Evolutionary conservation across 2,329 filamentous ascomycete genomes (phyloP).

Genomic region (Lizonia empirigonia): DNA sequence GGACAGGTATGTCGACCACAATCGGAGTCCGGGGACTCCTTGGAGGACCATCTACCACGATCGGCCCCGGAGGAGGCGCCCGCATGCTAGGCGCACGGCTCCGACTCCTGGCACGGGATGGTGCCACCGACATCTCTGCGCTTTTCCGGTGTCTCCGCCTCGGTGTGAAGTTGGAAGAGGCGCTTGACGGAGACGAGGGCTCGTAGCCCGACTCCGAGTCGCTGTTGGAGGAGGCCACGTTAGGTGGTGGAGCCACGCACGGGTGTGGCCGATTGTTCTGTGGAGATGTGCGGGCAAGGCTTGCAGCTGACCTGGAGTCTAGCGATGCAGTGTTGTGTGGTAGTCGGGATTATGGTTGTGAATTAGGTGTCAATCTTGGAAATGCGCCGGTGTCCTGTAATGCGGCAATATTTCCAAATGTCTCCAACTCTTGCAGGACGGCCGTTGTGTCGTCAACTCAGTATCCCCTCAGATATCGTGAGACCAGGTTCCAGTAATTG

Average conservation of each 20-base stretch:
- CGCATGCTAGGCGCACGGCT: conserved; percentile 40
- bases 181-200: conserved; percentile 24
- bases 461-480: conserved; percentile 1
- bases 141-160: conserved; percentile 21
- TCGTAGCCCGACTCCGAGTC: conserved; percentile 29
- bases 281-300: neutral
- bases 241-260: conserved; percentile 17
- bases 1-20: conserved; percentile 35
- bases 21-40: conserved; percentile 36
- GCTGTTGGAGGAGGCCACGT: conserved; percentile 30
- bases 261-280: conserved; percentile 7
- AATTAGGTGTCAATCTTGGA: too few relatives aligned
- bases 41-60: conserved; percentile 33
- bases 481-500: neutral
- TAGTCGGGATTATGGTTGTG: too few relatives aligned
- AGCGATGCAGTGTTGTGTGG: conserved; percentile 1
- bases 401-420: neutral
- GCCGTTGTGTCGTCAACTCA: conserved; percentile 11
- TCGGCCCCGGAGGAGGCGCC: conserved; percentile 28
- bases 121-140: conserved; percentile 34
- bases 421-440: conserved; percentile 1
- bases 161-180: conserved; percentile 26
- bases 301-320: conserved; percentile 9
- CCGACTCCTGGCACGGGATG: conserved; percentile 36
- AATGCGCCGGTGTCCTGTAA: neutral